These are phyloP conservation scores for Halophytophthora batemanensis DNA, from an alignment of 352 stramenopile species.

Conservation along the genomic window DNA sequence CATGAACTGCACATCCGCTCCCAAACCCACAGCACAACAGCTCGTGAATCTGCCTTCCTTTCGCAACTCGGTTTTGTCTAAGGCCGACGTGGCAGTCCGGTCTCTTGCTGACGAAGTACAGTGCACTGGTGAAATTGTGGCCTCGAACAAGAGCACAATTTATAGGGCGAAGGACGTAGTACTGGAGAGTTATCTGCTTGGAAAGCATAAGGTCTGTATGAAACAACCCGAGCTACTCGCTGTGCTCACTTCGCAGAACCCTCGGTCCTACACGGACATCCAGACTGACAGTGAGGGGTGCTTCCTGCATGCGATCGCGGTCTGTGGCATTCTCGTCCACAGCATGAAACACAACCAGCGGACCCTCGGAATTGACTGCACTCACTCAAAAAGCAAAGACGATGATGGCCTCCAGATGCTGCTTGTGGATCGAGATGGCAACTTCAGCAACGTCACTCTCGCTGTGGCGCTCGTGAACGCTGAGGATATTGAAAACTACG, in stretches of 20 bases:
- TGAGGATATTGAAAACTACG: not conserved
- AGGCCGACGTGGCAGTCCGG: not conserved
- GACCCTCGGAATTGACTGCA: not conserved
- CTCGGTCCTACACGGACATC: not conserved
- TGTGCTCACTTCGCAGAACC: not conserved
- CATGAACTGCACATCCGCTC: conserved; percentile 1
- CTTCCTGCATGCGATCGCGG: not conserved
- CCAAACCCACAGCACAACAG: not conserved
- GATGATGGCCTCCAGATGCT: not conserved
- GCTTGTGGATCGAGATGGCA: not conserved
- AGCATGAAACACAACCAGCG: conserved; percentile 1
- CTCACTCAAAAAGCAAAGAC: not conserved
- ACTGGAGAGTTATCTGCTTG: not conserved
- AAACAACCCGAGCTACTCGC: not conserved
- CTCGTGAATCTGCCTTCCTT: not conserved
- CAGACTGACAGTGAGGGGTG: not conserved
- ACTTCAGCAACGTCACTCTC: not conserved
- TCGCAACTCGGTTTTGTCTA: not conserved
- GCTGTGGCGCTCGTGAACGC: conserved; percentile 1
- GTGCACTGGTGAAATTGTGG: not conserved
- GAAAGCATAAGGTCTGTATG: not conserved
- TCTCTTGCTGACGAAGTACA: not conserved
- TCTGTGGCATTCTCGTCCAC: not conserved
- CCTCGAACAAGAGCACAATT: not conserved
- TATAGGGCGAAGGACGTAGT: not conserved